These are phyloP conservation scores for Apiotrichum laibachii DNA, from an alignment of 1,284 basidiomycete species.

Conservation along the genomic window DNA sequence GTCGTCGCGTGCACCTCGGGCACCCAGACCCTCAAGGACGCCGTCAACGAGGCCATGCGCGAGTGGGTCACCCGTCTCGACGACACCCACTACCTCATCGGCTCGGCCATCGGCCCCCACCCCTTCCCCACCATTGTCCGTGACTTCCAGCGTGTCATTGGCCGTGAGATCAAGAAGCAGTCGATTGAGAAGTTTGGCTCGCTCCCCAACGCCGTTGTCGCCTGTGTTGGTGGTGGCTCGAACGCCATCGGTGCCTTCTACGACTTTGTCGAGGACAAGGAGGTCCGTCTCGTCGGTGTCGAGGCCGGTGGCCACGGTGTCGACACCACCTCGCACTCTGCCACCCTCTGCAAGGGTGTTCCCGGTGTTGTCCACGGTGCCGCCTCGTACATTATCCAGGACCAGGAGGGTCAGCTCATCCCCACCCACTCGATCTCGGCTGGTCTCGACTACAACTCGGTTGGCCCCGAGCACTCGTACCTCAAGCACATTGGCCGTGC, in stretches of 20 bases:
- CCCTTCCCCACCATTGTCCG: slow-evolving; percentile 98
- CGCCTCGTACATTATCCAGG: slow-evolving; percentile 90
- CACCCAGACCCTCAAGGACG: slow-evolving; percentile 93
- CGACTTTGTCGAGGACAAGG: slow-evolving; percentile 84
- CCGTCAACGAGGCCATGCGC: slow-evolving; percentile 92
- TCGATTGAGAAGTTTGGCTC: slow-evolving; percentile 70
- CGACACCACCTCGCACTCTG: slow-evolving; percentile 82
- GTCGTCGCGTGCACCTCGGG: slow-evolving; percentile 93
- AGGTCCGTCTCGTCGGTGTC: slow-evolving; percentile 82
- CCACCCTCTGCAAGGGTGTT: slow-evolving; percentile 82
- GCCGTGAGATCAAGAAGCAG: slow-evolving; percentile 90
- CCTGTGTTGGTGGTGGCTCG: slow-evolving; percentile 95
- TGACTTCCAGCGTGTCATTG: slow-evolving; percentile 96
- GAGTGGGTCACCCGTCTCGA: slow-evolving; percentile 98
- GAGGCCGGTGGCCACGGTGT: slow-evolving; percentile 94
- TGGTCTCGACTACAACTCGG: slow-evolving; percentile 58
- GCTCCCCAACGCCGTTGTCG: slow-evolving; percentile 90
- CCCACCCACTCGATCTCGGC: slow-evolving; percentile 98
- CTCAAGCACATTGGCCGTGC: slow-evolving; percentile 91
- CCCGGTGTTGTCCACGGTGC: slow-evolving; percentile 94
- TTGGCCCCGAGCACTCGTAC: slow-evolving; percentile 97
- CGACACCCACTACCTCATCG: slow-evolving; percentile 93
- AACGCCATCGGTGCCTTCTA: slow-evolving; percentile 98
- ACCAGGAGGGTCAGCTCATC: slow-evolving; percentile 82
- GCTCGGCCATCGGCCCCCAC: slow-evolving; percentile 95